Evolutionary conservation across 1,284 basidiomycete species (phyloP).

Genomic region (Naganishia albida): DNA sequence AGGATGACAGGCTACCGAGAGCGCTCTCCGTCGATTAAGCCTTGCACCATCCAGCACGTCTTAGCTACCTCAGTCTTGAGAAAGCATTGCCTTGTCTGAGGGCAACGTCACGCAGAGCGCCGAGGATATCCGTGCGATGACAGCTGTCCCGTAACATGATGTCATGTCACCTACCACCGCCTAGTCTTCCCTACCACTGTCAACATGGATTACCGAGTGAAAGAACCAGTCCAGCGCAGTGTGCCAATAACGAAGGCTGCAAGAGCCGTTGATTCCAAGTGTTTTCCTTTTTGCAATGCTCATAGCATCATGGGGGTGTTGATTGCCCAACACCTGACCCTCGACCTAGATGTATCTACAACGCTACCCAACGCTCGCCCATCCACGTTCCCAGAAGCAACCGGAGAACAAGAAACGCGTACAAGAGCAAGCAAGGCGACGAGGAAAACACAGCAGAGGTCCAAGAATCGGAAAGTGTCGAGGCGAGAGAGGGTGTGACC

Average conservation of each 20-base stretch:
- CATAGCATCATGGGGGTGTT: conserved; percentile 24
- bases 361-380: conserved; percentile 2
- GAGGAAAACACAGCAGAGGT: neutral
- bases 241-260: neutral
- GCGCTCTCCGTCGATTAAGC: too few relatives aligned
- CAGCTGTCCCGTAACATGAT: too few relatives aligned
- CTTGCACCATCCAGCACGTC: too few relatives aligned
- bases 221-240: too few relatives aligned
- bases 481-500: conserved; percentile 2
- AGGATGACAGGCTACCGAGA: too few relatives aligned
- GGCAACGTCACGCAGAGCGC: too few relatives aligned
- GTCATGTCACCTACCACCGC: too few relatives aligned
- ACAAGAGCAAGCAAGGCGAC: neutral
- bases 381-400: conserved; percentile 1
- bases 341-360: conserved; percentile 10
- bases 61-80: too few relatives aligned
- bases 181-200: too few relatives aligned
- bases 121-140: too few relatives aligned
- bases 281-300: conserved; percentile 26
- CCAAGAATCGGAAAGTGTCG: conserved; percentile 8
- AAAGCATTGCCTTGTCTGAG: too few relatives aligned
- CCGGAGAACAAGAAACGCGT: conserved; percentile 4
- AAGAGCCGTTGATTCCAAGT: neutral
- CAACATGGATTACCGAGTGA: too few relatives aligned
- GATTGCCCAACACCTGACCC: conserved; percentile 16